These are phyloP conservation scores for Sugiyamaella valdiviana DNA, from an alignment of 805 yeast genomes.

Conservation along the genomic window DNA sequence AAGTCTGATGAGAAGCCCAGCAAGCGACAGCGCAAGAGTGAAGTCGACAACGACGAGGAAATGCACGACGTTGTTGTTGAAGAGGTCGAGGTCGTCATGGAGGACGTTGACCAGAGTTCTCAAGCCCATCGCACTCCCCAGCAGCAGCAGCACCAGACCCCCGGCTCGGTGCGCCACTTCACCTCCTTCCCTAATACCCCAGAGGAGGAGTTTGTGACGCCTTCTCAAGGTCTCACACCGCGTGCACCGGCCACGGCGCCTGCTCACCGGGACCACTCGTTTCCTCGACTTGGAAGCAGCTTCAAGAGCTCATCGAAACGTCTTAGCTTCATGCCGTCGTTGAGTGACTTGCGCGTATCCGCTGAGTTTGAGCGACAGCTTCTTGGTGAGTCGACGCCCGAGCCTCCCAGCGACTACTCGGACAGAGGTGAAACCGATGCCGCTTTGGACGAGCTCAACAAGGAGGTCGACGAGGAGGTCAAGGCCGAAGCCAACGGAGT, in stretches of 20 bases:
- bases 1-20: slow-evolving; percentile 1
- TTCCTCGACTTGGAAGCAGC: neutral
- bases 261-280: slow-evolving; percentile 1
- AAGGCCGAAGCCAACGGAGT: slow-evolving; percentile 7
- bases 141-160: slow-evolving; percentile 8
- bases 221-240: slow-evolving; percentile 2
- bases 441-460: slow-evolving; percentile 2
- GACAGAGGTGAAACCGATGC: neutral
- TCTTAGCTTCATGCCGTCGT: slow-evolving; percentile 22
- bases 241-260: slow-evolving; percentile 10
- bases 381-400: neutral
- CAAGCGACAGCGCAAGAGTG: slow-evolving; percentile 7
- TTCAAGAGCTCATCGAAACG: slow-evolving; percentile 9
- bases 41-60: neutral
- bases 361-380: slow-evolving; percentile 13
- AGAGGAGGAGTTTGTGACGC: slow-evolving; percentile 10
- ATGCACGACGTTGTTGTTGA: neutral
- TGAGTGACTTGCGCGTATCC: slow-evolving; percentile 17
- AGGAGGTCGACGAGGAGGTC: slow-evolving; percentile 7
- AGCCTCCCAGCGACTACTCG: neutral
- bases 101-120: slow-evolving; percentile 3
- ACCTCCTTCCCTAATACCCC: slow-evolving; percentile 15
- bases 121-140: slow-evolving; percentile 2
- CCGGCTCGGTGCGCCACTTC: slow-evolving; percentile 9
- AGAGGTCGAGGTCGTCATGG: slow-evolving; percentile 4